These are phyloP conservation scores for Pelargonium myrrhifolium DNA, from an alignment of 441 rosid species.

Conservation along the genomic window DNA sequence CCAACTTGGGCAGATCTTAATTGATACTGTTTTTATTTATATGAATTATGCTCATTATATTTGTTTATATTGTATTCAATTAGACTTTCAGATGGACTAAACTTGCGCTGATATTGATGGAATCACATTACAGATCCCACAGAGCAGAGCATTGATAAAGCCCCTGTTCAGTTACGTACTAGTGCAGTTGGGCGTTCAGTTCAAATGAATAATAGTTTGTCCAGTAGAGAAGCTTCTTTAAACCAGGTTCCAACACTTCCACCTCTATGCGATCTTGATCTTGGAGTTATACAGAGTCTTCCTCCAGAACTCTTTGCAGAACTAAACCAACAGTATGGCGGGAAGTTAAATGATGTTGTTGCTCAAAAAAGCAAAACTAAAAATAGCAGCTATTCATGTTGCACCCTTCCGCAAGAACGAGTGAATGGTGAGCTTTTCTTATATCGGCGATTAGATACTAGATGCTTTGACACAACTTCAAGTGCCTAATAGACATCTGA, in stretches of 20 bases:
- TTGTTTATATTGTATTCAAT: not conserved
- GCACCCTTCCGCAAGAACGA: conserved; percentile 21
- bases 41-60: not conserved
- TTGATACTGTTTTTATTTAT: too few relatives aligned
- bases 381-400: conserved; percentile 22
- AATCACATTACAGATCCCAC: conserved; percentile 36
- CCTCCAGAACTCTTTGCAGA: conserved; percentile 78
- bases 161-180: conserved; percentile 24
- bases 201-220: conserved; percentile 27
- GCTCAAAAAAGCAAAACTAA: conserved; percentile 40
- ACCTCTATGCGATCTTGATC: conserved; percentile 61
- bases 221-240: conserved; percentile 21
- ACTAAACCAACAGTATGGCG: conserved; percentile 73
- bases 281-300: conserved; percentile 74
- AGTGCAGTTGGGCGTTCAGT: conserved; percentile 27
- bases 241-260: conserved; percentile 45
- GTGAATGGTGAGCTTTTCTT: conserved; percentile 32
- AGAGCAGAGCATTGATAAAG: conserved; percentile 24
- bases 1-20: not conserved
- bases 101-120: conserved; percentile 12
- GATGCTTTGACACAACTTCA: conserved; percentile 4
- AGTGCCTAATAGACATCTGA: conserved; percentile 20
- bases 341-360: conserved; percentile 53
- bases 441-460: conserved; percentile 2
- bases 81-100: not conserved